phyloP scores from a whole-genome alignment of 495 filamentous ascomycete species.

The Cercophora samala region DNA sequence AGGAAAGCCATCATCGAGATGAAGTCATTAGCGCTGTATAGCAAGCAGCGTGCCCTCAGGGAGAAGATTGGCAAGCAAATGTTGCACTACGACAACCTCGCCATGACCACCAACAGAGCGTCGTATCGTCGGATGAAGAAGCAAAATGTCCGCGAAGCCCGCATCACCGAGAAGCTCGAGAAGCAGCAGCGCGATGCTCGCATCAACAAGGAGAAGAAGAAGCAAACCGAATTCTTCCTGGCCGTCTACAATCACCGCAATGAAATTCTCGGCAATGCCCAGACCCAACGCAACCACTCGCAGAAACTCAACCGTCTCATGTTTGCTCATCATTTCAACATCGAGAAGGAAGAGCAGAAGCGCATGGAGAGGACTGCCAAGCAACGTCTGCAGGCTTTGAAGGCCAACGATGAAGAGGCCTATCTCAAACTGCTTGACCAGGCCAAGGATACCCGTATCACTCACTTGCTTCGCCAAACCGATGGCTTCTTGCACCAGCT shows the following conservation, averaged over 20 bases:
- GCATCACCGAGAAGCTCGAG: slow-evolving; percentile 96
- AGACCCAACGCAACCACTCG: slow-evolving; percentile 53
- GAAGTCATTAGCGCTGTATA: slow-evolving; percentile 76
- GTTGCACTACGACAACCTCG: slow-evolving; percentile 89
- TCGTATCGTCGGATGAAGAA: slow-evolving; percentile 93
- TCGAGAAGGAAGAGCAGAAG: slow-evolving; percentile 98
- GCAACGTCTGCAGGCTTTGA: slow-evolving; percentile 97
- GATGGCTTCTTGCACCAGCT: slow-evolving; percentile 96
- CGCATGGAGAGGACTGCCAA: slow-evolving; percentile 94
- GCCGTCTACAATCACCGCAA: slow-evolving; percentile 60
- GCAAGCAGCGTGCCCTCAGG: slow-evolving; percentile 79
- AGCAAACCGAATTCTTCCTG: slow-evolving; percentile 82
- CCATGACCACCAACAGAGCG: slow-evolving; percentile 88
- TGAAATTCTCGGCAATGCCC: slow-evolving; percentile 41
- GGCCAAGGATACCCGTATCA: slow-evolving; percentile 98
- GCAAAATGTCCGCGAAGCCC: slow-evolving; percentile 89
- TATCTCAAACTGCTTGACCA: slow-evolving; percentile 96
- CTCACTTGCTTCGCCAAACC: slow-evolving; percentile 91
- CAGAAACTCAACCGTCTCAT: slow-evolving; percentile 86
- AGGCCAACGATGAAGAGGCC: slow-evolving; percentile 97
- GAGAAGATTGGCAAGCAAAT: slow-evolving; percentile 83
- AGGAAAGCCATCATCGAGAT: slow-evolving; percentile 88
- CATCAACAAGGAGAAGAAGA: slow-evolving; percentile 91
- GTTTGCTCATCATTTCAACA: slow-evolving; percentile 83
- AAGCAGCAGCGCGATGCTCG: slow-evolving; percentile 96